Conservation (phyloP, 495 filamentous ascomycete genomes). For the Xylaria castorea region DNA sequence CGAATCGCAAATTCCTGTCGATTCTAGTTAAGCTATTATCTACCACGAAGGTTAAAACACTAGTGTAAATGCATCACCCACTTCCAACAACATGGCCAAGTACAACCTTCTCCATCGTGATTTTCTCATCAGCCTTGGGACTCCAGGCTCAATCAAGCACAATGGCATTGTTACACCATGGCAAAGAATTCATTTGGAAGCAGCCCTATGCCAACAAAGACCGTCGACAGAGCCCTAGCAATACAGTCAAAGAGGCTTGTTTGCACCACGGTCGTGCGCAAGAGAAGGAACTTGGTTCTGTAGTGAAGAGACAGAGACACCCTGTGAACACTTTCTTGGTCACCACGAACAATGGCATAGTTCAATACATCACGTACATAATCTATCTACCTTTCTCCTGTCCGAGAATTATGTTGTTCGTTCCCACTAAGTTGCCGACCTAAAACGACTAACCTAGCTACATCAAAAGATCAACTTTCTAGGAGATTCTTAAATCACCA, state of each 20-base stretch:
- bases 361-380: conserved; percentile 12
- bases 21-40: background rate
- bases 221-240: background rate
- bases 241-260: background rate
- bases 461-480: background rate
- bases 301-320: background rate
- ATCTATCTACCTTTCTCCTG: background rate
- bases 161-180: background rate
- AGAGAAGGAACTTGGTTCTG: background rate
- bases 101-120: background rate
- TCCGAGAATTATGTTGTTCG: background rate
- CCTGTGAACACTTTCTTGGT: background rate
- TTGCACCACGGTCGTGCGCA: background rate
- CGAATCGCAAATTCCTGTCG: background rate
- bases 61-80: background rate
- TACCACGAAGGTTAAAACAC: background rate
- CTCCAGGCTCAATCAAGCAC: background rate
- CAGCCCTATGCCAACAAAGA: background rate
- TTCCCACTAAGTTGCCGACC: background rate
- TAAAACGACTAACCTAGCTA: background rate
- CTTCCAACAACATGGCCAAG: background rate
- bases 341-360: conserved; percentile 9
- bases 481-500: background rate
- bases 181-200: background rate
- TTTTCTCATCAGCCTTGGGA: background rate